A percentile compares a stretch with the other conserved stretches of the same genome.
These are phyloP conservation scores for Serendipita vermifera DNA, from an alignment of 768 basidiomycete species.

Conservation along the genomic window DNA sequence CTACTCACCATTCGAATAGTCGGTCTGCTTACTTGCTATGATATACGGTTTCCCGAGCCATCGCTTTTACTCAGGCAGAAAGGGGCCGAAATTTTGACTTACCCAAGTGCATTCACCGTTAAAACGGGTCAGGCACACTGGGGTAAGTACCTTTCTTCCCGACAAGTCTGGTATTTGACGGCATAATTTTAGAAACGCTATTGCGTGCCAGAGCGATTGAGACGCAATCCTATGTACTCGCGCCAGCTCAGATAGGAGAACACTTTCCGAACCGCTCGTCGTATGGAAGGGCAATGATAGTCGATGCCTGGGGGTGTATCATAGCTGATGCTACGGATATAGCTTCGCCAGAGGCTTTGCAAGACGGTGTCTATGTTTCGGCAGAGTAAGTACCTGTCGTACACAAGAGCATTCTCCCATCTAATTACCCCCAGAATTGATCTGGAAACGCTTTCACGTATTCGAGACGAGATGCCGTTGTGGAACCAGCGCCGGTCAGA, in stretches of 20 bases:
- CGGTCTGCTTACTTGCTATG: slow-evolving; percentile 14
- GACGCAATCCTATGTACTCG: slow-evolving; percentile 18
- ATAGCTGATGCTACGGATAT: slow-evolving; percentile 13
- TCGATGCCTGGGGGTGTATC: slow-evolving; percentile 17
- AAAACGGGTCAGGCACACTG: slow-evolving; percentile 17
- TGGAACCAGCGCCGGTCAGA: not conserved
- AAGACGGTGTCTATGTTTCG: not conserved
- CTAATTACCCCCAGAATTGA: slow-evolving; percentile 13
- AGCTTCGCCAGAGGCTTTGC: not conserved
- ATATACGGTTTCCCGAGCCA: slow-evolving; percentile 14
- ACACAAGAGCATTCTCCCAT: not conserved
- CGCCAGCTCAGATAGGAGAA: slow-evolving; percentile 16
- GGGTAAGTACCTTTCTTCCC: not conserved
- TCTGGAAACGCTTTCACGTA: slow-evolving; percentile 12
- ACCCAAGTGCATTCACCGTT: slow-evolving; percentile 16
- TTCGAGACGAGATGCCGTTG: slow-evolving; percentile 17
- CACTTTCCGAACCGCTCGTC: slow-evolving; percentile 15
- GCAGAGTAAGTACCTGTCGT: not conserved
- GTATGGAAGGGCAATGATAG: slow-evolving; percentile 17
- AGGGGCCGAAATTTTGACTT: slow-evolving; percentile 12
- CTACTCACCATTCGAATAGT: not conserved
- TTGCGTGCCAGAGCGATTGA: slow-evolving; percentile 16
- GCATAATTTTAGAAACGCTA: slow-evolving; percentile 4
- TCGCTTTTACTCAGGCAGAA: slow-evolving; percentile 6
- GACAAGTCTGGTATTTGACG: not conserved